A percentile compares a stretch with the other conserved stretches of the same genome.
Conservation (phyloP, 2,329 filamentous ascomycete species). For the Colletotrichum australisinense region DNA sequence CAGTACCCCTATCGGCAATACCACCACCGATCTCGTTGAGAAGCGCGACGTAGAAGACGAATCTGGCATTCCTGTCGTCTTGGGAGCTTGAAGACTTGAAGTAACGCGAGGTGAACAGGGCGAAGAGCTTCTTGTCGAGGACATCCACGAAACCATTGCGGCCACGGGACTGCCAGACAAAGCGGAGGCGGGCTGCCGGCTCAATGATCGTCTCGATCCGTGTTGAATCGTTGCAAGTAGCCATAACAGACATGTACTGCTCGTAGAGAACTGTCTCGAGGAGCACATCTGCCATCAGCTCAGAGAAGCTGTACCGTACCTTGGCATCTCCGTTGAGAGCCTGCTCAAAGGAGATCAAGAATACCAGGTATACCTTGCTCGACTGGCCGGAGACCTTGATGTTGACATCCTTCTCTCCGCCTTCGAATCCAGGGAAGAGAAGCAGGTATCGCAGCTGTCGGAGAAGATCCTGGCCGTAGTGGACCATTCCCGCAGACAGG, state of each 20-base stretch:
- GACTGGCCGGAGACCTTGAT: conserved; percentile 51
- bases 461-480: conserved; percentile 55
- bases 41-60: conserved; percentile 53
- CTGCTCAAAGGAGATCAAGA: conserved; percentile 58
- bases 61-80: conserved; percentile 42
- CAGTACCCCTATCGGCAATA: conserved; percentile 40
- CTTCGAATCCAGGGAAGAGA: conserved; percentile 56
- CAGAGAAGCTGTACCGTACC: conserved; percentile 50
- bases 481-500: conserved; percentile 50
- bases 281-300: conserved; percentile 52
- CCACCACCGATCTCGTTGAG: conserved; percentile 51
- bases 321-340: conserved; percentile 47
- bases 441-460: conserved; percentile 62
- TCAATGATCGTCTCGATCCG: conserved; percentile 47
- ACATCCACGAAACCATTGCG: conserved; percentile 49
- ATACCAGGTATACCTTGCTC: conserved; percentile 53
- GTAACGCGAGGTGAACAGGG: conserved; percentile 50
- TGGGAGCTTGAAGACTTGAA: conserved; percentile 39
- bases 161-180: conserved; percentile 46
- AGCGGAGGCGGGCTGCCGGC: conserved; percentile 51
- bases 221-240: conserved; percentile 38
- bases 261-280: conserved; percentile 52
- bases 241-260: conserved; percentile 44
- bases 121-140: conserved; percentile 52
- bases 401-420: conserved; percentile 40